A percentile compares a stretch with the other conserved stretches of the same genome.
Conservation (phyloP, 345 rosid genomes). For the Ceriops zippeliana region DNA sequence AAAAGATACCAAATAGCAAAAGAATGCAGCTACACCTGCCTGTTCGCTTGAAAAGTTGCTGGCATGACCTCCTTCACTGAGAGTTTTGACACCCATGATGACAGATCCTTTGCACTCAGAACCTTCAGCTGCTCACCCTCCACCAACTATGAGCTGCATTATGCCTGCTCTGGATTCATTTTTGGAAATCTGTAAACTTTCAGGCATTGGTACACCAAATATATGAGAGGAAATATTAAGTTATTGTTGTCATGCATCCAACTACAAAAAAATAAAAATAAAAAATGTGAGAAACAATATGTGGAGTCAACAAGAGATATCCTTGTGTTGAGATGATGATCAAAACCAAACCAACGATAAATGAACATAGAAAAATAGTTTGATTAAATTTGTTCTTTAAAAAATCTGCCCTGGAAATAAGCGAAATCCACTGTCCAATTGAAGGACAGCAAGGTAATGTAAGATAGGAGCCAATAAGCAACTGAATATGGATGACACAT, state of each 20-base stretch:
- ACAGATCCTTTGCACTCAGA: conserved; percentile 84
- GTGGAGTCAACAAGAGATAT: too few relatives aligned
- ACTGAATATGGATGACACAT: conserved; percentile 10
- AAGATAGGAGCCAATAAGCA: neutral
- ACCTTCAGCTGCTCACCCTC: conserved; percentile 89
- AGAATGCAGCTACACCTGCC: conserved; percentile 39
- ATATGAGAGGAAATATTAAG: neutral
- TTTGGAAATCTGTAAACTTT: conserved; percentile 50
- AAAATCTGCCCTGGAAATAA: too few relatives aligned
- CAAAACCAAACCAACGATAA: too few relatives aligned
- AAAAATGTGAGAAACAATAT: too few relatives aligned
- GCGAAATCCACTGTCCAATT: neutral
- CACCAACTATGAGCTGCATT: conserved; percentile 97
- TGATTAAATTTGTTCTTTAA: too few relatives aligned
- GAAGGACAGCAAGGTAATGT: neutral
- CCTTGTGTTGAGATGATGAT: too few relatives aligned
- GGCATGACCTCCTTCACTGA: conserved; percentile 96
- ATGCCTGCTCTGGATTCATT: conserved; percentile 86
- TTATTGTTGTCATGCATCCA: neutral
- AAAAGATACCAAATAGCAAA: neutral
- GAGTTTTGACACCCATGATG: conserved; percentile 92
- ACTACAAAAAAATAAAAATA: neutral
- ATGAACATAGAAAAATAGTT: too few relatives aligned
- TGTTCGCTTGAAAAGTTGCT: conserved; percentile 97
- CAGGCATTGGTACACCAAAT: neutral